Evolutionary conservation across 257 asterid genomes (phyloP).

Genomic region (Solanum sitiens): DNA sequence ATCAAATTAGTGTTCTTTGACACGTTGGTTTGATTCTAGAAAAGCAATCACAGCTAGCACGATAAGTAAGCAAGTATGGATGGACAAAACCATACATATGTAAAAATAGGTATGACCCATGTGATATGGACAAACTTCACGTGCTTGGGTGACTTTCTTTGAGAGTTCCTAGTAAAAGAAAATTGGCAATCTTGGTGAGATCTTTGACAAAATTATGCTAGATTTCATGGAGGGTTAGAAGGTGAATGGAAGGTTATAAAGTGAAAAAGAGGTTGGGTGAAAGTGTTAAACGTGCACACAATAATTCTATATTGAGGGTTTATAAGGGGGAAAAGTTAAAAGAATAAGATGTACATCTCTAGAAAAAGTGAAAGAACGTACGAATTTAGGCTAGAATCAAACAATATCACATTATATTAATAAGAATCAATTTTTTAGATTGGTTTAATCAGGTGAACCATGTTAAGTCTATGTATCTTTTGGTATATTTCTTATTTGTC

Average conservation of each 20-base stretch:
- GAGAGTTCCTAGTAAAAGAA: background rate
- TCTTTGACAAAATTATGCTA: background rate
- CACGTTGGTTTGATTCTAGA: conserved; percentile 28
- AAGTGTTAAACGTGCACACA: background rate
- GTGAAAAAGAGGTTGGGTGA: background rate
- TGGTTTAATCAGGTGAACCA: too few relatives aligned
- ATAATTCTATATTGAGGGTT: background rate
- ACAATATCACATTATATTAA: background rate
- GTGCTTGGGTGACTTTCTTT: conserved; percentile 24
- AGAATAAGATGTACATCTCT: background rate
- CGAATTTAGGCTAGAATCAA: background rate
- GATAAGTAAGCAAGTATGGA: background rate
- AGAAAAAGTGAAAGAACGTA: background rate
- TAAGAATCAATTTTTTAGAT: background rate
- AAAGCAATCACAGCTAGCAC: background rate
- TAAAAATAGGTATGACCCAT: conserved; percentile 9
- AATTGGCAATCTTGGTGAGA: background rate
- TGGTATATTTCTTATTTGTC: too few relatives aligned
- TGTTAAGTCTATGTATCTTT: too few relatives aligned
- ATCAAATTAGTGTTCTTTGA: conserved; percentile 21
- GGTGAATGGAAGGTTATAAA: background rate
- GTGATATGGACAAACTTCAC: conserved; percentile 59
- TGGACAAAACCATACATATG: background rate
- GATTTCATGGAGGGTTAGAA: background rate
- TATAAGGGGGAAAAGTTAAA: too few relatives aligned